Evolutionary conservation across 176 grass and related monocot genomes (phyloP).

Genomic region (Cenchrus americanus): DNA sequence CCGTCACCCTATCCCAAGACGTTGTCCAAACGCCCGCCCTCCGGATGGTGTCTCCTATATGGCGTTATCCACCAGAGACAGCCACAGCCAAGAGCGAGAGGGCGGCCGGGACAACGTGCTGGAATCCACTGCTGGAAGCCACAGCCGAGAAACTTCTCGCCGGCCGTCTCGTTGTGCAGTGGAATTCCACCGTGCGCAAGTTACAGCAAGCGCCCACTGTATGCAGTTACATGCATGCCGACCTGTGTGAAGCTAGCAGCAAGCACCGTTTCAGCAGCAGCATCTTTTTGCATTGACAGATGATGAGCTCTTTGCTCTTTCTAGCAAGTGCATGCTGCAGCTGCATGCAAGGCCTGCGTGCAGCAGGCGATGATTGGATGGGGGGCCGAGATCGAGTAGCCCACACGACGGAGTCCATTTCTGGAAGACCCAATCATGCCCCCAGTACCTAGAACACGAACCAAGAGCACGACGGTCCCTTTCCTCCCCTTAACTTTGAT

Average conservation of each 20-base stretch:
- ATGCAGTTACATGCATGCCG: not conserved
- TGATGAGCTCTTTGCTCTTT: not conserved
- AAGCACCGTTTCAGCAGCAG: not conserved
- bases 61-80: slow-evolving; percentile 16
- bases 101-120: no score
- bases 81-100: not conserved
- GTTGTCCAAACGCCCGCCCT: not conserved
- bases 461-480: not conserved
- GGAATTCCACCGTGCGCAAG: not conserved
- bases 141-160: not conserved
- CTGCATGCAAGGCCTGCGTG: not conserved
- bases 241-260: not conserved
- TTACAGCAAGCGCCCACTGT: not conserved
- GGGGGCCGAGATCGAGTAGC: not conserved
- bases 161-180: not conserved
- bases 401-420: not conserved
- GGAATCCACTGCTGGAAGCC: not conserved
- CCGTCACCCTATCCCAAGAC: no score
- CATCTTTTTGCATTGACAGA: not conserved
- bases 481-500: not conserved
- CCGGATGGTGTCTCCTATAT: not conserved
- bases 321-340: slow-evolving; percentile 16
- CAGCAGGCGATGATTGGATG: not conserved
- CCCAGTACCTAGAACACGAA: not conserved
- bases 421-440: slow-evolving; percentile 26